Evolutionary conservation across 768 basidiomycete species (phyloP).

Genomic region (Gymnopilus junonius): DNA sequence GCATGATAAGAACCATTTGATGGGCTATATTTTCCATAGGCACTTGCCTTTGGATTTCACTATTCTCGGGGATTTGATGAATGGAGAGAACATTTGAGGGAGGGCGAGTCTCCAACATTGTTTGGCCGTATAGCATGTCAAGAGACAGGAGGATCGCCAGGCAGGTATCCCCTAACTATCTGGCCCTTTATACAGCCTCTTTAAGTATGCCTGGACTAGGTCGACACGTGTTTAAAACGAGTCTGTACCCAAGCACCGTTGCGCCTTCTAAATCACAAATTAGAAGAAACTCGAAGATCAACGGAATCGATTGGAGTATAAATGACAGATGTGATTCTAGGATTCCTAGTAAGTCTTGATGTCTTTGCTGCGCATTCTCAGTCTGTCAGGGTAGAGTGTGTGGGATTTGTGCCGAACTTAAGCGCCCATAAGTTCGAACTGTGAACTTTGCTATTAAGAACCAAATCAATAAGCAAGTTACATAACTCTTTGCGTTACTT

Average conservation of each 20-base stretch:
- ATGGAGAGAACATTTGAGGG: background rate
- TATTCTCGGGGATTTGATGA: background rate
- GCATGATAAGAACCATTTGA: background rate
- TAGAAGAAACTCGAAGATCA: too few relatives aligned
- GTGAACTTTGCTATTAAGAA: too few relatives aligned
- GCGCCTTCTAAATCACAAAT: background rate
- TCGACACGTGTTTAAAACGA: background rate
- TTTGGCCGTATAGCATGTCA: slow-evolving; percentile 4
- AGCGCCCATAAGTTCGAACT: background rate
- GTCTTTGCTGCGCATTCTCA: background rate
- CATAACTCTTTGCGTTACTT: too few relatives aligned
- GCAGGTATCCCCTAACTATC: background rate
- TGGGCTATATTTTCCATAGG: background rate
- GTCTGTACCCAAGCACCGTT: background rate
- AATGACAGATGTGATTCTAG: background rate
- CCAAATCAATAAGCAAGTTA: background rate
- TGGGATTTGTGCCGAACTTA: background rate
- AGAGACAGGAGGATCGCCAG: background rate
- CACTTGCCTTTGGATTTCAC: background rate
- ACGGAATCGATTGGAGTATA: background rate
- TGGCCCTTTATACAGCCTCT: background rate
- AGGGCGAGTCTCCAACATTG: background rate
- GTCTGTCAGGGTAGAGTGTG: background rate
- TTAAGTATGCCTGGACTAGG: background rate
- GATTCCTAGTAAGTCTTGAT: background rate